Evolutionary conservation across 495 filamentous ascomycete genomes (phyloP).

Genomic region (Aspergillus sclerotiicarbonarius): DNA sequence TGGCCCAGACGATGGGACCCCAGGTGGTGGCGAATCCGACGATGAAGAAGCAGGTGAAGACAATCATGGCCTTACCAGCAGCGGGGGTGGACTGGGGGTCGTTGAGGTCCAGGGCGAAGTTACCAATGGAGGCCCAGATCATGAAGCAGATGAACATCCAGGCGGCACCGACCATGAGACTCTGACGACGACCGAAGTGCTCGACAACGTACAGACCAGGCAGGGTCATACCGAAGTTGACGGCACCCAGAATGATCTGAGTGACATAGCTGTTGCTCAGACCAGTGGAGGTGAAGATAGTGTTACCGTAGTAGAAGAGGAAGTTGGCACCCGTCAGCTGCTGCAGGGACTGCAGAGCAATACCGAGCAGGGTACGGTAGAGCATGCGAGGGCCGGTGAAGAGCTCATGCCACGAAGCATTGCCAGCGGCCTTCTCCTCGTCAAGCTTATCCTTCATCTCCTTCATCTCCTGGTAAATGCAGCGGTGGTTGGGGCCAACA

Average conservation of each 20-base stretch:
- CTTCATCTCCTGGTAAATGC: slow-evolving; percentile 66
- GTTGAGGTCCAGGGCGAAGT: slow-evolving; percentile 54
- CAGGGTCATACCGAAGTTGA: slow-evolving; percentile 73
- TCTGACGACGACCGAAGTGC: slow-evolving; percentile 64
- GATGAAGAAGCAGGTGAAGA: slow-evolving; percentile 73
- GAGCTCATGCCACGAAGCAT: slow-evolving; percentile 60
- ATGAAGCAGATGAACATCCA: slow-evolving; percentile 73
- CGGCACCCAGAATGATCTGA: slow-evolving; percentile 69
- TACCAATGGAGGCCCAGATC: slow-evolving; percentile 71
- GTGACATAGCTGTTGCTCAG: slow-evolving; percentile 67
- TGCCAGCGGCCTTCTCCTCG: slow-evolving; percentile 54
- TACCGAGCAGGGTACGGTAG: slow-evolving; percentile 67
- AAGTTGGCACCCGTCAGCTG: slow-evolving; percentile 76
- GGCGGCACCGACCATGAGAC: slow-evolving; percentile 62
- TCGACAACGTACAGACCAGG: slow-evolving; percentile 73
- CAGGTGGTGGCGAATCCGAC: slow-evolving; percentile 64
- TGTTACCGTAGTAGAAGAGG: slow-evolving; percentile 81
- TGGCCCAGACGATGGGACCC: slow-evolving; percentile 82
- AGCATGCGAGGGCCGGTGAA: slow-evolving; percentile 71
- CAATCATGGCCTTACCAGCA: slow-evolving; percentile 70
- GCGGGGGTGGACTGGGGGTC: slow-evolving; percentile 51
- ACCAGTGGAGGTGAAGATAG: slow-evolving; percentile 67
- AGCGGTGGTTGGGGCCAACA: slow-evolving; percentile 58
- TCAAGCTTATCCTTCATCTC: slow-evolving; percentile 63
- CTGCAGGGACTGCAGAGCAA: slow-evolving; percentile 69